Evolutionary conservation across 140 eudicot species (phyloP).

Genomic region (Senecio squalidus): DNA sequence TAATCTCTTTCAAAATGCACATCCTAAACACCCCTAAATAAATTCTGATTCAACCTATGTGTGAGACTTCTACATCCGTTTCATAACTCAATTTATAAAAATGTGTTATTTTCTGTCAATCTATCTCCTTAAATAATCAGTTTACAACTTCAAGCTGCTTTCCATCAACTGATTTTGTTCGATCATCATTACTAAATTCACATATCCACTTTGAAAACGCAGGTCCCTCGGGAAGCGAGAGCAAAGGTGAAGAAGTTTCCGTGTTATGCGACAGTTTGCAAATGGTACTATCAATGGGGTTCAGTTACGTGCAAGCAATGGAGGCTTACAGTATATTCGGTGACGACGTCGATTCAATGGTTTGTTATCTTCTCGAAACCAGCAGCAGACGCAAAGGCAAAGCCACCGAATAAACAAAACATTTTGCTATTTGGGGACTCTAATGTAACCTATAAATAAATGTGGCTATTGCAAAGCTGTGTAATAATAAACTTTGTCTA

Average conservation of each 20-base stretch:
- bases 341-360: constrained; percentile 98
- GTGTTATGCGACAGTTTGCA: constrained; percentile 62
- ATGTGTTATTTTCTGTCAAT: too few species aligned
- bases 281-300: constrained; percentile 93
- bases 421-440: not conserved
- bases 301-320: constrained; percentile 64
- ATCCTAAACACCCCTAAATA: too few species aligned
- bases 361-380: constrained; percentile 85
- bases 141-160: too few species aligned
- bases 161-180: too few species aligned
- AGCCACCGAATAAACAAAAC: constrained; percentile 47
- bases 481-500: constrained; percentile 21
- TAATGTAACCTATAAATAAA: constrained; percentile 10
- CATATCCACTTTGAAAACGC: constrained; percentile 10
- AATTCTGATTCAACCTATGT: too few species aligned
- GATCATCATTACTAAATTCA: too few species aligned
- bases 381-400: constrained; percentile 93
- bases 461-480: constrained; percentile 11
- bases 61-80: too few species aligned
- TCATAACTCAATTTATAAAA: too few species aligned
- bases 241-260: constrained; percentile 31
- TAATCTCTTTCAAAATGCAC: too few species aligned
- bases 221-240: constrained; percentile 58
- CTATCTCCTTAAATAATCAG: too few species aligned
- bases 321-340: constrained; percentile 94